These are phyloP conservation scores for Verticillium nonalfalfae DNA, from an alignment of 2,329 filamentous ascomycete species.

Conservation along the genomic window DNA sequence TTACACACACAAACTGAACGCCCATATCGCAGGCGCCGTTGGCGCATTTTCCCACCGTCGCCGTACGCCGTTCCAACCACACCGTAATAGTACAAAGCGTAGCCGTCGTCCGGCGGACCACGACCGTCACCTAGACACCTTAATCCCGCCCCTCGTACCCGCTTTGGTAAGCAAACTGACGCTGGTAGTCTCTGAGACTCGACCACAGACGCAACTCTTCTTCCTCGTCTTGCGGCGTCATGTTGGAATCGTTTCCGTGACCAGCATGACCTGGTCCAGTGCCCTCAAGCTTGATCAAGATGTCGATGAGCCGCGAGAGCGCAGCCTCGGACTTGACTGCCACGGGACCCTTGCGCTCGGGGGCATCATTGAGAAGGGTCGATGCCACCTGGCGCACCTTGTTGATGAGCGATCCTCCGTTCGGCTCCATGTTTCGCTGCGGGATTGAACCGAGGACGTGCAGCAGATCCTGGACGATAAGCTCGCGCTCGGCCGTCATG, in stretches of 20 bases:
- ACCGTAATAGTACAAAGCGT: no score
- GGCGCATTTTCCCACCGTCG: no score
- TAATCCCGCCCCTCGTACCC: neutral
- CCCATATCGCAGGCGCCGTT: no score
- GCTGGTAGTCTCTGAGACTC: conserved; percentile 70
- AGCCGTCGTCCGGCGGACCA: no score
- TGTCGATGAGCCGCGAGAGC: conserved; percentile 65
- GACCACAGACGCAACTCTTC: conserved; percentile 73
- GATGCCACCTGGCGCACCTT: conserved; percentile 83
- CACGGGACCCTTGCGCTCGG: conserved; percentile 43
- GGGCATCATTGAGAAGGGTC: conserved; percentile 61
- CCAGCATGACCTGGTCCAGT: conserved; percentile 31
- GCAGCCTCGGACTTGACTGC: conserved; percentile 61
- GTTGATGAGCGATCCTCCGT: conserved; percentile 59
- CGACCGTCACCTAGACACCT: neutral
- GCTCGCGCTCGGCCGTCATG: conserved; percentile 70
- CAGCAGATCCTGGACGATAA: conserved; percentile 75
- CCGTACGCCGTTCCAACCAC: no score
- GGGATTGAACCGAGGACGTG: conserved; percentile 70
- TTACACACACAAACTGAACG: no score
- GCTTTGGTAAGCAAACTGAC: conserved; percentile 50
- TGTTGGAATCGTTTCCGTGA: conserved; percentile 22
- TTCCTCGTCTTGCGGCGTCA: conserved; percentile 60
- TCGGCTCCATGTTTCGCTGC: conserved; percentile 78
- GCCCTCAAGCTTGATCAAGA: conserved; percentile 68